These are phyloP conservation scores for Sporobolomyces roseus DNA, from an alignment of 768 basidiomycete species.

Conservation along the genomic window DNA sequence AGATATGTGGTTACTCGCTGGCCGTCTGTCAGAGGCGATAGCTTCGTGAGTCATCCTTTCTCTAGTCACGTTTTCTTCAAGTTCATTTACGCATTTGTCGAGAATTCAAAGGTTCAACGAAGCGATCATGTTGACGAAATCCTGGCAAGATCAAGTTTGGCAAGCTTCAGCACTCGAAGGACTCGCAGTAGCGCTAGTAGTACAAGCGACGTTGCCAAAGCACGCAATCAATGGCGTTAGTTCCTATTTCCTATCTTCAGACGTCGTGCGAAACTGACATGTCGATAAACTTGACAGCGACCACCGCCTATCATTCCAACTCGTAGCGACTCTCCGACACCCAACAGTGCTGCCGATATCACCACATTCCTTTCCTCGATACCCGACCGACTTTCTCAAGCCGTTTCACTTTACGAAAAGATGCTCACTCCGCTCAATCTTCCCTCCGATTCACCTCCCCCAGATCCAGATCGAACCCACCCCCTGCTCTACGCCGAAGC, in stretches of 20 bases:
- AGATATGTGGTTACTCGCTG: slow-evolving; percentile 81
- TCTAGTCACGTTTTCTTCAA: not conserved
- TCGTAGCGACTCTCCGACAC: slow-evolving; percentile 39
- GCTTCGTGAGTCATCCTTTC: slow-evolving; percentile 60
- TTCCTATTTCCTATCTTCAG: slow-evolving; percentile 4
- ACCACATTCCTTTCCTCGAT: slow-evolving; percentile 40
- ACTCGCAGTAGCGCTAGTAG: slow-evolving; percentile 67
- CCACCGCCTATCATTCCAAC: slow-evolving; percentile 51
- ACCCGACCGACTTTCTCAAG: slow-evolving; percentile 41
- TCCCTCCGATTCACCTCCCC: slow-evolving; percentile 57
- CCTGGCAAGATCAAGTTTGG: slow-evolving; percentile 75
- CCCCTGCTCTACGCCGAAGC: slow-evolving; percentile 65
- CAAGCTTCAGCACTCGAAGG: slow-evolving; percentile 85
- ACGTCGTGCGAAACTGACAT: not conserved
- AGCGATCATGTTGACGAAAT: slow-evolving; percentile 70
- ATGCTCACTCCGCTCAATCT: slow-evolving; percentile 47
- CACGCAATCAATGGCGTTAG: not conserved
- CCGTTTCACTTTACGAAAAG: slow-evolving; percentile 39
- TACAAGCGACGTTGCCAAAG: slow-evolving; percentile 57
- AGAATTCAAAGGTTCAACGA: slow-evolving; percentile 67
- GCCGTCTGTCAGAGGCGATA: slow-evolving; percentile 74
- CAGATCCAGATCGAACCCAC: slow-evolving; percentile 47
- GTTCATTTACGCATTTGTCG: not conserved
- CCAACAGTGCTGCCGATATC: slow-evolving; percentile 16
- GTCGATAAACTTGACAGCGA: slow-evolving; percentile 45